Percentiles rank a stretch among this genome's conserved stretches.
Conservation (phyloP, 2,329 filamentous ascomycete species). For the Exophiala spinifera region DNA sequence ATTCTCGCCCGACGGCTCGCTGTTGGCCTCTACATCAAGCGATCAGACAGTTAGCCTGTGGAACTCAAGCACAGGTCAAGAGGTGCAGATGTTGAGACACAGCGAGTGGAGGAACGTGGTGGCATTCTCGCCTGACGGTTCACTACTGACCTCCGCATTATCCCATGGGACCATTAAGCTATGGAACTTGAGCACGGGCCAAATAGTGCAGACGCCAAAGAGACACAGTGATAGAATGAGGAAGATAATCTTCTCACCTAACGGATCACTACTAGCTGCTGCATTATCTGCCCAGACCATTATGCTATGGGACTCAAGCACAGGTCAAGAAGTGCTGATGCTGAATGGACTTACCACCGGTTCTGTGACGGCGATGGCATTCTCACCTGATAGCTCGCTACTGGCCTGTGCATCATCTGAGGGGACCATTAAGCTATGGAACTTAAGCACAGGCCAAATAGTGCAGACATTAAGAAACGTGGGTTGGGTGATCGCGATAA, state of each 20-base stretch:
- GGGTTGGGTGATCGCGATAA: no score
- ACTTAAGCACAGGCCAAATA: no score
- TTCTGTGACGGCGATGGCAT: no score
- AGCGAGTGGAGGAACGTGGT: slow-evolving; percentile 22
- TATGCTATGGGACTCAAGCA: slow-evolving; percentile 30
- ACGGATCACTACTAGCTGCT: slow-evolving; percentile 29
- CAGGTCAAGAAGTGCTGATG: slow-evolving; percentile 16
- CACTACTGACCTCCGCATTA: slow-evolving; percentile 30
- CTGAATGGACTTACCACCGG: no score
- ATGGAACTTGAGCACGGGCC: slow-evolving; percentile 29
- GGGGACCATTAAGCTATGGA: no score
- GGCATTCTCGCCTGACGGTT: slow-evolving; percentile 32
- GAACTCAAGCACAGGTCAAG: neutral
- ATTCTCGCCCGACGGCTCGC: slow-evolving; percentile 28
- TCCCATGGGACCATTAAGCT: slow-evolving; percentile 28
- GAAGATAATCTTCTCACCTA: slow-evolving; percentile 34
- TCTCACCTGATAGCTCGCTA: no score
- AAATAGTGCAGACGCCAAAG: no score
- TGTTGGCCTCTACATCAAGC: slow-evolving; percentile 15
- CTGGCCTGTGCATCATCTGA: no score
- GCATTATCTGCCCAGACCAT: slow-evolving; percentile 29
- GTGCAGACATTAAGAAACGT: no score
- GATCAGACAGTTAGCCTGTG: slow-evolving; percentile 19
- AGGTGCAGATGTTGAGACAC: slow-evolving; percentile 12
- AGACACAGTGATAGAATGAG: no score